Evolutionary conservation across 2,329 filamentous ascomycete species (phyloP).

Genomic region (Phialophora verrucosa): DNA sequence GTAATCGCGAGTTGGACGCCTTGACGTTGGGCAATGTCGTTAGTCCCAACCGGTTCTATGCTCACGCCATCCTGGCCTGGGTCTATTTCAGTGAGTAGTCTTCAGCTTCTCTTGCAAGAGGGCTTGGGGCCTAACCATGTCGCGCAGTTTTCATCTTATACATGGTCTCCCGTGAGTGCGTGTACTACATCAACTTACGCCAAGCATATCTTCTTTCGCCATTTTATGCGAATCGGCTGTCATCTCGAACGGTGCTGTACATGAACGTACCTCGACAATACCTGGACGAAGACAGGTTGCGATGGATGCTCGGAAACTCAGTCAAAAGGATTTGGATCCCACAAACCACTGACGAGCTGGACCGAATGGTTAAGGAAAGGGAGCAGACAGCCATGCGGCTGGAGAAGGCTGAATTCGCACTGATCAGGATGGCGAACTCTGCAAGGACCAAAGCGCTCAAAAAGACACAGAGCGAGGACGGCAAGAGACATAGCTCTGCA

Average conservation of each 20-base stretch:
- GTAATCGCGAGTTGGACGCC: constrained; percentile 70
- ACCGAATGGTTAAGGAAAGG: constrained; percentile 77
- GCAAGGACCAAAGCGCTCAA: constrained; percentile 65
- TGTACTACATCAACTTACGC: constrained; percentile 88
- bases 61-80: constrained; percentile 77
- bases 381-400: constrained; percentile 78
- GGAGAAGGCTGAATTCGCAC: constrained; percentile 80
- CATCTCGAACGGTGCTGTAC: constrained; percentile 85
- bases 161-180: constrained; percentile 81
- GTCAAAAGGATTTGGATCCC: constrained; percentile 84
- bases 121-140: constrained; percentile 44
- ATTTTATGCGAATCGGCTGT: constrained; percentile 80
- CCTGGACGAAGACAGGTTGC: constrained; percentile 73
- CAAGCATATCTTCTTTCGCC: constrained; percentile 90
- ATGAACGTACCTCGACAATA: constrained; percentile 81
- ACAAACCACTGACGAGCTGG: constrained; percentile 74
- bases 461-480: constrained; percentile 49
- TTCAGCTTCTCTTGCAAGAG: constrained; percentile 35
- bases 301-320: constrained; percentile 79
- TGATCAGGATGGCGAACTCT: constrained; percentile 78
- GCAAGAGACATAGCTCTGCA: constrained; percentile 66
- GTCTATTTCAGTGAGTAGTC: constrained; percentile 71
- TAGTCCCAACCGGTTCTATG: constrained; percentile 71
- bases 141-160: constrained; percentile 74
- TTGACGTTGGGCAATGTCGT: constrained; percentile 79